These are phyloP conservation scores for Rhinocladiella similis DNA, from an alignment of 2,329 filamentous ascomycete species.

Conservation along the genomic window DNA sequence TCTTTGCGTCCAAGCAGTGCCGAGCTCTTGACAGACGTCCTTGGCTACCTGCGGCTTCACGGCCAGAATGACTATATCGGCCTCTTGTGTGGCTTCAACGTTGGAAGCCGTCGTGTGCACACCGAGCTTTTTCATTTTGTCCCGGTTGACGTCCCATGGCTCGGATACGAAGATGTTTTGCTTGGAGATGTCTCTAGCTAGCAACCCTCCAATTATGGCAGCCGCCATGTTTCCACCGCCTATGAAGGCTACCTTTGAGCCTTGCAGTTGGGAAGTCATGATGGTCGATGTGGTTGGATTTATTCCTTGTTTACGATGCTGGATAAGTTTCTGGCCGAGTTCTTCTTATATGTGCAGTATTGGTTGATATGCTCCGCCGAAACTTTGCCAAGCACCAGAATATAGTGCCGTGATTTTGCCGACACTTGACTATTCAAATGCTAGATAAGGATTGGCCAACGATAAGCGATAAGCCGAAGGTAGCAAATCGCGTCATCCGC, in stretches of 20 bases:
- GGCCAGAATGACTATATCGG: background rate
- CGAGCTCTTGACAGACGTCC: slow-evolving; percentile 2
- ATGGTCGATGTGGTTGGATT: too few relatives aligned
- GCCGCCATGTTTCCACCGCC: slow-evolving; percentile 2
- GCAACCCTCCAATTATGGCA: background rate
- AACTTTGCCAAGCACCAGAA: too few relatives aligned
- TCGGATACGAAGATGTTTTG: background rate
- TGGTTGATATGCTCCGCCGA: too few relatives aligned
- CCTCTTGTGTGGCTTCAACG: background rate
- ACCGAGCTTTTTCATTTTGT: background rate
- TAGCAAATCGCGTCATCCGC: slow-evolving; percentile 22
- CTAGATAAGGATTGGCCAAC: slow-evolving; percentile 5
- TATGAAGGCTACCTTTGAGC: background rate
- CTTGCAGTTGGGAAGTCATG: background rate
- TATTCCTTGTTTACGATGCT: too few relatives aligned
- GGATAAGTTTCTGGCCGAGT: too few relatives aligned
- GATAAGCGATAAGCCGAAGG: slow-evolving; percentile 24
- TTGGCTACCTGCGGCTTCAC: slow-evolving; percentile 1
- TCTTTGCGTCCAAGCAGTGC: background rate
- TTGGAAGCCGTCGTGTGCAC: slow-evolving; percentile 1
- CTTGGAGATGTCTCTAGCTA: background rate
- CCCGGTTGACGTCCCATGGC: slow-evolving; percentile 2
- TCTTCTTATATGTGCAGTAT: too few relatives aligned
- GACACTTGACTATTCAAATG: too few relatives aligned
- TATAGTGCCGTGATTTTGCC: too few relatives aligned